Percentiles rank a stretch among this genome's conserved stretches.
Evolutionary conservation across 2,329 filamentous ascomycete species (phyloP).

Genomic region (Exophiala dermatitidis): DNA sequence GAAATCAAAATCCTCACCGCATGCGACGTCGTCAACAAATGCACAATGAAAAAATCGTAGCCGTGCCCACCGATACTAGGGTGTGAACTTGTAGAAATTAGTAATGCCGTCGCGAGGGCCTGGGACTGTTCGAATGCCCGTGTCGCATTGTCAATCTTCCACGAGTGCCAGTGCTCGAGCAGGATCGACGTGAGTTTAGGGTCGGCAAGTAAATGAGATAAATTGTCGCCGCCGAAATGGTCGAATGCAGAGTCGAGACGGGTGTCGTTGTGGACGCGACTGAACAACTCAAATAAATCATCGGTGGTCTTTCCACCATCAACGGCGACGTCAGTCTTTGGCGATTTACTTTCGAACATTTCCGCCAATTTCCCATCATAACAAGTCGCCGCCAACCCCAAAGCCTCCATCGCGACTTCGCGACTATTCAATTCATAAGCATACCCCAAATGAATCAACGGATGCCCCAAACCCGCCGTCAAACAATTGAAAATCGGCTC

Average conservation of each 20-base stretch:
- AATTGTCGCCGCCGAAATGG: slow-evolving; percentile 53
- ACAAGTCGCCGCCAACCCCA: slow-evolving; percentile 59
- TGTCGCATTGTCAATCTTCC: slow-evolving; percentile 63
- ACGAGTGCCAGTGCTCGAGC: slow-evolving; percentile 86
- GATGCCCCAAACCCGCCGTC: slow-evolving; percentile 73
- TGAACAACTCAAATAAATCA: slow-evolving; percentile 63
- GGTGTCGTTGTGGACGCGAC: slow-evolving; percentile 60
- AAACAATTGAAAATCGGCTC: slow-evolving; percentile 70
- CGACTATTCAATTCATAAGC: slow-evolving; percentile 81
- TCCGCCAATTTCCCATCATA: slow-evolving; percentile 61
- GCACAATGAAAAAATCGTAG: slow-evolving; percentile 78
- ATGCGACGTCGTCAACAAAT: slow-evolving; percentile 77
- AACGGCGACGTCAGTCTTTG: too few species aligned
- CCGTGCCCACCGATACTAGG: slow-evolving; percentile 36
- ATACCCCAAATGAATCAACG: slow-evolving; percentile 91
- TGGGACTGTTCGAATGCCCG: slow-evolving; percentile 68
- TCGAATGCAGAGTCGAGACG: slow-evolving; percentile 62
- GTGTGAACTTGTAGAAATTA: slow-evolving; percentile 31
- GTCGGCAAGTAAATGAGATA: slow-evolving; percentile 60
- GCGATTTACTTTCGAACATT: slow-evolving; percentile 20
- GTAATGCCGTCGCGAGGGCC: slow-evolving; percentile 44
- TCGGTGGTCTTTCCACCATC: too few species aligned
- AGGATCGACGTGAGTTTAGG: slow-evolving; percentile 56
- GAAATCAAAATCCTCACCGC: slow-evolving; percentile 82
- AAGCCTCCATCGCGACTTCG: slow-evolving; percentile 81